Evolutionary conservation across 257 asterid species (phyloP), one percentile per base, ranked within the genome.

Genomic region (Scutellaria galericulata): DNA sequence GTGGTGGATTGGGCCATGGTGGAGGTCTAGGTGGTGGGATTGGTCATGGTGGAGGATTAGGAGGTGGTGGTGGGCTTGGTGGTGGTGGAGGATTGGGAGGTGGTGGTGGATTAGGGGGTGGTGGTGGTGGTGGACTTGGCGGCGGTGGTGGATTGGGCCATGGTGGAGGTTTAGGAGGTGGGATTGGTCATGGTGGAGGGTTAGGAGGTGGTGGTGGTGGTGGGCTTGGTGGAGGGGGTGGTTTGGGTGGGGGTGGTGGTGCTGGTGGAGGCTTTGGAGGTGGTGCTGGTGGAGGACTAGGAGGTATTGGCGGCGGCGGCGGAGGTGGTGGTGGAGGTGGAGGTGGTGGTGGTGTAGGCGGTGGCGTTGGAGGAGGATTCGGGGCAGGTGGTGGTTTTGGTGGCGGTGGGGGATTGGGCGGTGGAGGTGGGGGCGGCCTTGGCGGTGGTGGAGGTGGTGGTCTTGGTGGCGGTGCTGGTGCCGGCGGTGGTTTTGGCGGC

Each of bases 401-500:
- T 31, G n/a, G n/a, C 10, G 82, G 78, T 6, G 63, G 69, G 0
- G 79, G 82, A 0, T 11, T 56, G 0, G 82, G 82, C 1, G 72
- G 72, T 24, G 89, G 83, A 2, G 83, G 64, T 0, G 88, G 88
- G 0, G 75, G 77, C 0, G 86, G 85, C 0, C 4, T 61, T 0
- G 83, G 86, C 1, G 79, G 75, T 0, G 82, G 74, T 0, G 82
- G 75, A 0, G 84, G 87, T 14, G 87, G 87, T 1, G 87, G 87
- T 5, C 18, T 73, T 0, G 87, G 88, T 2, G 68, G 76, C 0
- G 83, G 87, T 0, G 82, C 61, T 1, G 84, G 80, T 4, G 24
- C 2, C 2, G 80, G 83, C 0, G 77, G 76, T 5, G 84, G 78
- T 0, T 2, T 50, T 2, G 86, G 86, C 0, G 73, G 71, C 0